phyloP scores from a whole-genome alignment of 2,329 filamentous ascomycete species.

The Claviceps paspali region DNA sequence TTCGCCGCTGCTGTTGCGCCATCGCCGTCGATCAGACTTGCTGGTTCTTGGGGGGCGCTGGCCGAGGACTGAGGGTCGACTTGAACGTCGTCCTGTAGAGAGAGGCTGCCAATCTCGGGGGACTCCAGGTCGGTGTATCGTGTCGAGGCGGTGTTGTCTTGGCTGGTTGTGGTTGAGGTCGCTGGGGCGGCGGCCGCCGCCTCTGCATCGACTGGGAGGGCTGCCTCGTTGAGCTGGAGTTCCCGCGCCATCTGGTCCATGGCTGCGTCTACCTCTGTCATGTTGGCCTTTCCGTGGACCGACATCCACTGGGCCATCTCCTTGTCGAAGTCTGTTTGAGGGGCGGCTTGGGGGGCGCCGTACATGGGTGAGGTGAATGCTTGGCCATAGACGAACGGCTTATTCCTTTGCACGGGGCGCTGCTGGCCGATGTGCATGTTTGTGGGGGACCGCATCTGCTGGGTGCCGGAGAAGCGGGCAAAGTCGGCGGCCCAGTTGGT shows the following conservation, averaged over 20 bases:
- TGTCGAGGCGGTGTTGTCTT: neutral
- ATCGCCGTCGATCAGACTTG: constrained; percentile 1
- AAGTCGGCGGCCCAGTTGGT: constrained; percentile 25
- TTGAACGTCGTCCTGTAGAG: constrained; percentile 10
- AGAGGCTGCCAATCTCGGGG: constrained; percentile 18
- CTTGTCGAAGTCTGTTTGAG: constrained; percentile 22
- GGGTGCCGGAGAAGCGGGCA: constrained; percentile 15
- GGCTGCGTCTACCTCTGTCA: constrained; percentile 25
- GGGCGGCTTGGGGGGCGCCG: constrained; percentile 9
- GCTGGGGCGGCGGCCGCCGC: neutral
- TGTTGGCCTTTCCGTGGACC: constrained; percentile 17
- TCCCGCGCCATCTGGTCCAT: constrained; percentile 29
- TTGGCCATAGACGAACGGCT: constrained; percentile 17
- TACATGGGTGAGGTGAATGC: constrained; percentile 15
- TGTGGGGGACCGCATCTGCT: constrained; percentile 11
- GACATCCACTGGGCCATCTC: constrained; percentile 28
- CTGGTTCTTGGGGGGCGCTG: constrained; percentile 6
- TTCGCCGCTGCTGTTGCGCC: constrained; percentile 6
- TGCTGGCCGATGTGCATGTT: constrained; percentile 12
- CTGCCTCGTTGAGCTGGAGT: constrained; percentile 21
- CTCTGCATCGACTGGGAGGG: constrained; percentile 10
- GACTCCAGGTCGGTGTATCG: constrained; percentile 16
- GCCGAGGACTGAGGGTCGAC: neutral
- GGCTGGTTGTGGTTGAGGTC: neutral
- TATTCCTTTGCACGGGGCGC: constrained; percentile 11